Conservation (phyloP, 2,329 filamentous ascomycete species). For the Ophiostoma sp. region DNA sequence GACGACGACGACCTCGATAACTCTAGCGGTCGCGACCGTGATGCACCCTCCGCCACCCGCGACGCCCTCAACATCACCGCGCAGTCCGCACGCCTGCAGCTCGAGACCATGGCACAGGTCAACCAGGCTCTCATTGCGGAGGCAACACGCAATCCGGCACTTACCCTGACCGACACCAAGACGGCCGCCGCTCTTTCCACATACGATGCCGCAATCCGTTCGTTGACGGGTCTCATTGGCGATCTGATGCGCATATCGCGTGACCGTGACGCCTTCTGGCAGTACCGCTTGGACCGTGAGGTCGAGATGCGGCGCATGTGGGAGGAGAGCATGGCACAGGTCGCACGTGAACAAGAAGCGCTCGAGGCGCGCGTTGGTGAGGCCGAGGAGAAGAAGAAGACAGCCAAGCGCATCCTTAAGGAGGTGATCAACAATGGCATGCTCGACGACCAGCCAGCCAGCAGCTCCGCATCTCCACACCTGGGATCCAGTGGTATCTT, state of each 20-base stretch:
- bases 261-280: conserved; percentile 95
- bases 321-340: conserved; percentile 98
- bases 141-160: conserved; percentile 65
- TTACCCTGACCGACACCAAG: conserved; percentile 73
- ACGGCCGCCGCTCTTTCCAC: conserved; percentile 76
- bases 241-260: conserved; percentile 89
- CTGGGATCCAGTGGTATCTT: conserved; percentile 19
- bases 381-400: conserved; percentile 83
- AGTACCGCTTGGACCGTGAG: conserved; percentile 89
- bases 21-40: conserved; percentile 65
- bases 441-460: conserved; percentile 39
- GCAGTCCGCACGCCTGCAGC: conserved; percentile 87
- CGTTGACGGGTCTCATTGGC: conserved; percentile 78
- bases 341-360: conserved; percentile 92
- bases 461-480: conserved; percentile 16
- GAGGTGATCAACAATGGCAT: conserved; percentile 69
- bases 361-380: conserved; percentile 85
- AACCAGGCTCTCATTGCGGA: conserved; percentile 78
- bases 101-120: conserved; percentile 85
- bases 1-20: conserved; percentile 79
- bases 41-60: conserved; percentile 72
- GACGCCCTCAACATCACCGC: conserved; percentile 97
- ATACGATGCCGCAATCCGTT: conserved; percentile 87
- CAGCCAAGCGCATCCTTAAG: conserved; percentile 84
- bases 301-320: conserved; percentile 90